Evolutionary conservation across 2,329 filamentous ascomycete species (phyloP), one percentile per base, ranked within the genome.

Genomic region (Emericellopsis cladophorae): DNA sequence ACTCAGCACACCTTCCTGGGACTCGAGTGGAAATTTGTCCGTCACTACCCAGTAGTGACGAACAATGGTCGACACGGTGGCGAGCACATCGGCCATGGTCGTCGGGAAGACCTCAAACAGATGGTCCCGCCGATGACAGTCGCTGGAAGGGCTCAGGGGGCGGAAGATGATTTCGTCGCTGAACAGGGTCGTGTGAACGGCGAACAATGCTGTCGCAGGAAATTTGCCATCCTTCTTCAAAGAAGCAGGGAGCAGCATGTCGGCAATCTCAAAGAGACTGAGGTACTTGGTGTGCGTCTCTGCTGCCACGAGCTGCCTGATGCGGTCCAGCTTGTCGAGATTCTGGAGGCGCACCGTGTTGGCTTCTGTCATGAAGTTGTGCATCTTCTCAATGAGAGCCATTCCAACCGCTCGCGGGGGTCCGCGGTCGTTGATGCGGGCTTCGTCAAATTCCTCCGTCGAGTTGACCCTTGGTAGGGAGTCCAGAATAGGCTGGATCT

Each of bases 111-210:
- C 67, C 46, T 79, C 72, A 49, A 81, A 84, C 24, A 83, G 49
- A 44, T 71, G 69, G 7, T 72, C 56, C 59, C 70, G 51, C 60
- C 76, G 54, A 42, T 61, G 60, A 35, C 52, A 66, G 54, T 54
- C 58, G 58, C 70, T 57, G 58, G 69, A 55, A 46, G 70, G 50
- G 58, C 68, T 56, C 54, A 73, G 46, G 2, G 69, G 64, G 2
- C 68, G 66, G 52, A 88, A 84, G 18, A 51, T 74, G 40, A 77
- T 66, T 8, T 79, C 76, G 44, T 79, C 70, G 33, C 69, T 65
- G 21, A 69, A 56, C 7, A 90, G 54, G 8, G 79, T 72, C 42
- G 74, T 74, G 48, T 87, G 80, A 7, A 88, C 76, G 4, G 84
- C 83, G 50, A 86, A 84, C 5, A 87, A 58, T 8, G 71, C 68